Evolutionary conservation across 192 early-diverging fungal species (phyloP), one percentile per base, ranked within the genome.

Genomic region (Haplosporangium gracile): DNA sequence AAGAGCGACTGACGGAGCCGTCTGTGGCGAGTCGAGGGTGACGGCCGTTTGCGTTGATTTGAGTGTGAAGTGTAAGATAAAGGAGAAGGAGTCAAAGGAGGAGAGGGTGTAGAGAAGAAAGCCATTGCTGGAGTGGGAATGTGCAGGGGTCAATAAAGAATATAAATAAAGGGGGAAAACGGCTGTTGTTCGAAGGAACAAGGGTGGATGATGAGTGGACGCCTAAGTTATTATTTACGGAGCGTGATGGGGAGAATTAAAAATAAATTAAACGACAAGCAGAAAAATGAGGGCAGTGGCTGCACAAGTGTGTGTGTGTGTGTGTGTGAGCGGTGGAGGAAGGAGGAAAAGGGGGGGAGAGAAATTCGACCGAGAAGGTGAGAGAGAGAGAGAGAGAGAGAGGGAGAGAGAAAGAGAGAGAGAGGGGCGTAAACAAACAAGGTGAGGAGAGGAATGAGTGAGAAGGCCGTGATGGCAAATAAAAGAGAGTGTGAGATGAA

Each of bases 281-380:
- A 36, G 36, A 16, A 51, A 51, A 51, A 51, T 20, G 49, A 51
- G 49, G 49, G 49, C 20, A 51, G 49, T 51, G 0, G 49, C 49
- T 51, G 49, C 49, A 51, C 49, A 51, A 20, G 49, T 4, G 20
- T 51, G 49, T 20, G 15, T 47, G 45, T 4, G 45, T 47, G 45
- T 11, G 42, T 10, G 42, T 43, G 42, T 6, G 42, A 45, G 43
- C 1, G 43, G 43, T 45, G 13, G 15, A 11, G 43, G 53, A 32
- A 24, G 43, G 51, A 60, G 57, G 40, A 43, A 68, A 47, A 32
- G 72, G 39, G 43, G 72, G 38, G 26, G 81, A 76, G 29, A 11
- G 78, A 72, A 42, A 63, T 60, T 60, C 70, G 51, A 79, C 57
- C 26, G 26, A 70, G 60, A n/a, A 26, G 32, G 29, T 29, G 68